Base-by-base conservation (phyloP, 192 early-diverging fungal species). In the Rhizophagus clarus region DNA sequence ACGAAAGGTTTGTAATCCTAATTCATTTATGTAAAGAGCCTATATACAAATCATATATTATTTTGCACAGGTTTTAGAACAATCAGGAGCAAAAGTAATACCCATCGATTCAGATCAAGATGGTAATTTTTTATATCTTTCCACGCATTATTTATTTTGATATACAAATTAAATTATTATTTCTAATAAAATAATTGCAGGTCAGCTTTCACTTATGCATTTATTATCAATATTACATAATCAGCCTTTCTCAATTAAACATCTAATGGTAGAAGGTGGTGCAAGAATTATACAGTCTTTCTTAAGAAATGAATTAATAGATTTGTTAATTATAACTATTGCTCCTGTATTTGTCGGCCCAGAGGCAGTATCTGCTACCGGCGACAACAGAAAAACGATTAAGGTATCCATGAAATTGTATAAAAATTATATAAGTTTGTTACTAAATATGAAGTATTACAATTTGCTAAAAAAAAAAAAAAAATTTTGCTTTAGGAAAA, bases 261-360 rank as follows among this genome's bases (percentile, higher is more conserved):
- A 82, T 4, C 70, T 97, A 42, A 97, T 97, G 96, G 92, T 97
- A 14, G 96, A 97, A 88, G 96, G 96, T 45, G 96, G 96, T 28
- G 91, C 94, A 0, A 82, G 81, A 31, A 84, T 97, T 7, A 96
- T 97, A 62, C 84, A 89, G 8, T 82, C 88, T 8, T 93, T 93
- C 77, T 71, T 96, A 76, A 77, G 68, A 42, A 81, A 72, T 34
- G 78, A 79, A 3, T 60, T 82, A 4, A 81, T 89, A 15, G 86
- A 92, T 76, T 81, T 81, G 37, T 76, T 91, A 47, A 81, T 96
- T 24, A 72, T 96, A 34, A 97, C 96, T 2, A 85, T 94, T 77
- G 91, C 94, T 0, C 96, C 95, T 4, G 72, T 86, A 9, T 87
- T 88, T 42, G 87, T 95, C 61, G 95, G 94, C n/a, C 28, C 72